phyloP scores from a whole-genome alignment of 1,284 basidiomycete genomes.

The Melanopsichium pennsylvanicum region DNA sequence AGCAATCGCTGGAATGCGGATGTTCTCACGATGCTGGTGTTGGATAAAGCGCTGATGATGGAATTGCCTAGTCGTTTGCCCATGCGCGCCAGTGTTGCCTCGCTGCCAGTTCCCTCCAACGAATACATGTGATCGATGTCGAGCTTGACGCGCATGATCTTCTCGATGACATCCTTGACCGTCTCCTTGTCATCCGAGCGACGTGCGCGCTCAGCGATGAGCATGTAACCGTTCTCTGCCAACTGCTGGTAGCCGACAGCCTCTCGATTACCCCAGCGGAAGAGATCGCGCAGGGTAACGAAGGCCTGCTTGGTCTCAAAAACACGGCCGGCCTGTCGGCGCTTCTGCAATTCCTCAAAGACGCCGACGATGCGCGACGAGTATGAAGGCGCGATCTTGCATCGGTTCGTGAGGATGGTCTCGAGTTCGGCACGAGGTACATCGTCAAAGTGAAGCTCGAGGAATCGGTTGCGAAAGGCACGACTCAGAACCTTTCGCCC shows the following conservation, averaged over 20 bases:
- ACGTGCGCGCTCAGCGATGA: constrained; percentile 89
- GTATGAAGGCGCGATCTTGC: constrained; percentile 70
- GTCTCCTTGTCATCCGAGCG: constrained; percentile 83
- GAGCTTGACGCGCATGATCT: constrained; percentile 86
- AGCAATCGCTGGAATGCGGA: constrained; percentile 90
- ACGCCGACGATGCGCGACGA: constrained; percentile 89
- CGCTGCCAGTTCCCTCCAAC: constrained; percentile 66
- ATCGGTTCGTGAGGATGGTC: constrained; percentile 72
- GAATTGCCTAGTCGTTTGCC: constrained; percentile 30
- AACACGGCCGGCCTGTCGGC: constrained; percentile 86
- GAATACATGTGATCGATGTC: constrained; percentile 72
- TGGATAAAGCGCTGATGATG: constrained; percentile 67
- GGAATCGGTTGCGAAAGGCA: constrained; percentile 97
- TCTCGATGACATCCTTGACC: constrained; percentile 92
- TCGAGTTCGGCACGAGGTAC: constrained; percentile 93
- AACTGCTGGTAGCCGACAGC: constrained; percentile 86
- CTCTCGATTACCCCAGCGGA: constrained; percentile 93
- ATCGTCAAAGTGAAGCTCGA: constrained; percentile 97
- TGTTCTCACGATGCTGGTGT: constrained; percentile 80
- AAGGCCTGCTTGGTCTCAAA: constrained; percentile 98
- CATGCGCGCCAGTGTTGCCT: constrained; percentile 45
- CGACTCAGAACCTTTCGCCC: constrained; percentile 94
- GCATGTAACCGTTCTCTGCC: constrained; percentile 96
- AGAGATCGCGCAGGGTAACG: constrained; percentile 94
- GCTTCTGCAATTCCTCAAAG: constrained; percentile 90